Evolutionary conservation across 345 rosid species (phyloP).

Genomic region (Sisymbrium altissimum): DNA sequence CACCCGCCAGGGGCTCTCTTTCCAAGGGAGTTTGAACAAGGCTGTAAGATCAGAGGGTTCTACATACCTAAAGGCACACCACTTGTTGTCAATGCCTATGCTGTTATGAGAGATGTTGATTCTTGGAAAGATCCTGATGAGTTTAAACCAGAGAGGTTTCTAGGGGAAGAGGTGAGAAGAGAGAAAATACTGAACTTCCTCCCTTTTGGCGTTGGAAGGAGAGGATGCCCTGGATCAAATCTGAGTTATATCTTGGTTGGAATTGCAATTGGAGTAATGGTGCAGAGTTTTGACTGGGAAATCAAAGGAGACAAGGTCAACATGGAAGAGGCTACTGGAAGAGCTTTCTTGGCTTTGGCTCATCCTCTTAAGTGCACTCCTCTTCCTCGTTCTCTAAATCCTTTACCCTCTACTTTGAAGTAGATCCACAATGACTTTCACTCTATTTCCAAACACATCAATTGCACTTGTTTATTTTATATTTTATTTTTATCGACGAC

Average conservation of each 20-base stretch:
- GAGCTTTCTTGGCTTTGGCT: slow-evolving; percentile 27
- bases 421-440: background rate
- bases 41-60: background rate
- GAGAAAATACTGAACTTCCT: background rate
- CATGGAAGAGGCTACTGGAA: slow-evolving; percentile 22
- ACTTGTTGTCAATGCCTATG: background rate
- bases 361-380: background rate
- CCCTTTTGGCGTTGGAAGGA: slow-evolving; percentile 25
- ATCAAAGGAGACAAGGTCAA: slow-evolving; percentile 9
- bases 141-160: slow-evolving; percentile 7
- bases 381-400: background rate
- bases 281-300: slow-evolving; percentile 26
- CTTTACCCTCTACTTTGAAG: background rate
- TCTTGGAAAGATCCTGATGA: slow-evolving; percentile 4
- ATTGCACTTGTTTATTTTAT: too few species aligned
- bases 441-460: too few species aligned
- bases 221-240: slow-evolving; percentile 25
- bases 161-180: background rate
- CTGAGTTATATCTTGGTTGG: background rate
- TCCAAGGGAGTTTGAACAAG: background rate
- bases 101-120: background rate
- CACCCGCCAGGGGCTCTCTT: background rate
- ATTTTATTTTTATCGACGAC: too few species aligned
- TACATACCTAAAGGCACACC: background rate
- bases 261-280: slow-evolving; percentile 7